These are phyloP conservation scores for Russula virescens DNA, from an alignment of 768 basidiomycete species.

Conservation along the genomic window DNA sequence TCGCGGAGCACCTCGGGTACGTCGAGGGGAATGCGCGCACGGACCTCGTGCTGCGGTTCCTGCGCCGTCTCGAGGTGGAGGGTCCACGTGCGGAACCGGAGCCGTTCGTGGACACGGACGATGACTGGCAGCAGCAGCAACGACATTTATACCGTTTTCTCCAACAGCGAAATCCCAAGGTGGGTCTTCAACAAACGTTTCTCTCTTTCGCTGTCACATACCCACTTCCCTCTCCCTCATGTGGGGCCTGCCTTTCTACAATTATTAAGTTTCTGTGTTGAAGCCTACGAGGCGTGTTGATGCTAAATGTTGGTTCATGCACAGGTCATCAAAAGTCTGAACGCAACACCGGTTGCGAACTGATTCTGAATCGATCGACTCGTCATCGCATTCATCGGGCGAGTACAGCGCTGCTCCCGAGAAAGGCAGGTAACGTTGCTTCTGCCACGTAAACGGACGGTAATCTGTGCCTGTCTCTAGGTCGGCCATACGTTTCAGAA, in stretches of 20 bases:
- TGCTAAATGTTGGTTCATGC: neutral
- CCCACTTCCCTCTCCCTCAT: neutral
- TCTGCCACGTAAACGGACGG: neutral
- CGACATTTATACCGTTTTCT: slow-evolving; percentile 7
- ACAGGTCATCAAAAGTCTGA: slow-evolving; percentile 8
- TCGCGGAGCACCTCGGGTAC: slow-evolving; percentile 5
- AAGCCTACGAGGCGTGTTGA: neutral
- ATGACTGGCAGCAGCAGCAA: neutral
- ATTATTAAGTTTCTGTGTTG: neutral
- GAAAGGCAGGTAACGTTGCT: neutral
- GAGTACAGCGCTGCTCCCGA: neutral
- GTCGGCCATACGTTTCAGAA: neutral
- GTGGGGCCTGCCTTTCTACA: too few relatives aligned
- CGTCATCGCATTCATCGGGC: neutral
- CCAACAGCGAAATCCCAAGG: neutral
- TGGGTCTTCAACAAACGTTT: neutral
- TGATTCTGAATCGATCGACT: neutral
- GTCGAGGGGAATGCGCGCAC: slow-evolving; percentile 3
- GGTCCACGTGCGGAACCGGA: neutral
- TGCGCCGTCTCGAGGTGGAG: slow-evolving; percentile 6
- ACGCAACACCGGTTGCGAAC: neutral
- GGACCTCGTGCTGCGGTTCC: neutral
- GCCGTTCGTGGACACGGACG: neutral
- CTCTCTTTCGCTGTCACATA: neutral
- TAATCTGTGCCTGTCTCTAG: too few relatives aligned